Conservation (phyloP, 2,329 filamentous ascomycete species). For the Mycocentrospora acerina region DNA sequence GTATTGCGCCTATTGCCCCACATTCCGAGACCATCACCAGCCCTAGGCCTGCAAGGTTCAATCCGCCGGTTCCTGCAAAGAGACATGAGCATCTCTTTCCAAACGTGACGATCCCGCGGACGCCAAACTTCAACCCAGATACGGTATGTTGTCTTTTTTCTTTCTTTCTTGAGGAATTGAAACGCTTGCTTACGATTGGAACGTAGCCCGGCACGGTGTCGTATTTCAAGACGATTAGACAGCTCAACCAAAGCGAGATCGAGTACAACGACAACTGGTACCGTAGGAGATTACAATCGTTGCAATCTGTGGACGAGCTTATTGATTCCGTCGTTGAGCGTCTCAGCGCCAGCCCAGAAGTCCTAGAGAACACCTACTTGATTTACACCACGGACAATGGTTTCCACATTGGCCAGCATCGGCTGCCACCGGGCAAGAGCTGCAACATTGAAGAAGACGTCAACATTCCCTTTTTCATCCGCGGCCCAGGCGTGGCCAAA, state of each 20-base stretch:
- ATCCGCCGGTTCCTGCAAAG: slow-evolving; percentile 60
- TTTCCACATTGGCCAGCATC: slow-evolving; percentile 45
- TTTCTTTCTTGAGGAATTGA: too few species aligned
- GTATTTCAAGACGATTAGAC: slow-evolving; percentile 22
- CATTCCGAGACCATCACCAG: slow-evolving; percentile 47
- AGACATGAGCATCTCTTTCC: slow-evolving; percentile 65
- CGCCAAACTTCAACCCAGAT: slow-evolving; percentile 66
- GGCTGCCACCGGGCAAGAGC: slow-evolving; percentile 44
- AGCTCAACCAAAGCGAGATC: slow-evolving; percentile 50
- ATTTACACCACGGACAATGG: slow-evolving; percentile 48
- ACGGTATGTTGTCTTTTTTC: slow-evolving; percentile 27
- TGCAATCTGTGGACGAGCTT: slow-evolving; percentile 59
- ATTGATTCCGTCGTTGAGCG: slow-evolving; percentile 49
- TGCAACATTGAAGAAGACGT: slow-evolving; percentile 47
- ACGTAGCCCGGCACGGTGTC: slow-evolving; percentile 17
- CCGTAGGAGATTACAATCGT: slow-evolving; percentile 50
- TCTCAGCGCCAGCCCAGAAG: slow-evolving; percentile 41
- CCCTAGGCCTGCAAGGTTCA: slow-evolving; percentile 32
- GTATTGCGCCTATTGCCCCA: slow-evolving; percentile 66
- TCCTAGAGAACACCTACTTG: slow-evolving; percentile 52
- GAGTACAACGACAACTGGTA: slow-evolving; percentile 58
- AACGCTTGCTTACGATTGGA: not conserved
- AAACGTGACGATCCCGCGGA: slow-evolving; percentile 61
- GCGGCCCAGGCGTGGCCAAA: slow-evolving; percentile 40
- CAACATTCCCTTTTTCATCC: slow-evolving; percentile 45